Evolutionary conservation across 2,329 filamentous ascomycete genomes (phyloP).

Genomic region (Lasiodiplodia theobromae): DNA sequence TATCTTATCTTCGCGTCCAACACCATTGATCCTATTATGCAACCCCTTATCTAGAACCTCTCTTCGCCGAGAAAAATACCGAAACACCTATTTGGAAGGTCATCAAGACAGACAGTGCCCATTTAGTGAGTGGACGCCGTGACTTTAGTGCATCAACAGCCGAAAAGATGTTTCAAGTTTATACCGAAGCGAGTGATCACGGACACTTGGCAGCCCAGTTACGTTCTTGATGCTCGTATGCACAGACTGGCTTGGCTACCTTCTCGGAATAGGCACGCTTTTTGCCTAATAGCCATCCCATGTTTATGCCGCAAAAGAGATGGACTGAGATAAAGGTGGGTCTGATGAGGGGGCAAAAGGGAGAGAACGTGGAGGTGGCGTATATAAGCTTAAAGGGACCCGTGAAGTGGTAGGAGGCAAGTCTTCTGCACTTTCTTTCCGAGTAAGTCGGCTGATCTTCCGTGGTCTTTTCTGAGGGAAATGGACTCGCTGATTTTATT

Average conservation of each 20-base stretch:
- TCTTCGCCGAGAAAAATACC: too few species aligned
- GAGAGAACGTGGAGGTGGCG: not conserved
- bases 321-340: not conserved
- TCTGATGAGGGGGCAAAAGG: not conserved
- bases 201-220: not conserved
- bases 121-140: too few species aligned
- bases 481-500: not conserved
- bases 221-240: conserved; percentile 1
- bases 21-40: too few species aligned
- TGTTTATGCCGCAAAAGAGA: not conserved
- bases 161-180: not conserved
- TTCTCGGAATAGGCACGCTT: not conserved
- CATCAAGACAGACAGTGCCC: too few species aligned
- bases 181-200: not conserved
- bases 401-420: not conserved
- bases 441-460: not conserved
- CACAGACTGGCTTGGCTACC: not conserved
- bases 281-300: not conserved
- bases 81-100: too few species aligned
- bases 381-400: conserved; percentile 16
- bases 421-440: not conserved
- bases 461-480: not conserved
- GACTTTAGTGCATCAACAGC: not conserved
- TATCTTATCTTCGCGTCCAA: too few species aligned
- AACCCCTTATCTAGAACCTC: too few species aligned